Percentiles rank a stretch among this genome's conserved stretches.
Evolutionary conservation across 441 rosid species (phyloP).

Genomic region (Iberis amara): DNA sequence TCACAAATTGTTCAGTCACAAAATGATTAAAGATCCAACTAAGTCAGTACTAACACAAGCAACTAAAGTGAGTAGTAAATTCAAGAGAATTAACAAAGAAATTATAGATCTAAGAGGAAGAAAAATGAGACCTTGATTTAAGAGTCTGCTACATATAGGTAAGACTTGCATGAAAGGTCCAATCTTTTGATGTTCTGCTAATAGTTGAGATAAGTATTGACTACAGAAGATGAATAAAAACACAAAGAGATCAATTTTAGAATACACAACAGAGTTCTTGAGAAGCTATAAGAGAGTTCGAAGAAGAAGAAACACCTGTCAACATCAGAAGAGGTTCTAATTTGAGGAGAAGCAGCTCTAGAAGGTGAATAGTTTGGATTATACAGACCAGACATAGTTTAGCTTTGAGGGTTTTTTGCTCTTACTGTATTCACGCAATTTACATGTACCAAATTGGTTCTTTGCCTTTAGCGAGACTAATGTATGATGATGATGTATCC

Average conservation of each 20-base stretch:
- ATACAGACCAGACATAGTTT: conserved; percentile 85
- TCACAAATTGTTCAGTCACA: neutral
- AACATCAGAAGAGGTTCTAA: conserved; percentile 79
- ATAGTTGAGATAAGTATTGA: conserved; percentile 78
- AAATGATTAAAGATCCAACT: neutral
- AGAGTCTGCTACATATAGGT: conserved; percentile 80
- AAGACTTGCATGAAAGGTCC: conserved; percentile 92
- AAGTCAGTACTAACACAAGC: neutral
- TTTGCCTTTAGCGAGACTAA: conserved; percentile 17
- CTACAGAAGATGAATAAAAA: conserved; percentile 33
- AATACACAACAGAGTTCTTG: conserved; percentile 3
- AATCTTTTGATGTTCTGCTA: conserved; percentile 96
- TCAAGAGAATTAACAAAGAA: conserved; percentile 18
- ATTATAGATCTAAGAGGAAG: conserved; percentile 52
- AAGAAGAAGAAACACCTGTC: conserved; percentile 50
- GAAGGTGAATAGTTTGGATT: conserved; percentile 91
- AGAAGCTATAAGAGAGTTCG: no score
- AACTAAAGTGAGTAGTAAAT: neutral
- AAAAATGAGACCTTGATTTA: conserved; percentile 73
- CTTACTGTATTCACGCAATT: conserved; percentile 21
- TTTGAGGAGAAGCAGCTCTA: conserved; percentile 94
- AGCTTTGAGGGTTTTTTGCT: conserved; percentile 5
- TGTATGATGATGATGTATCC: neutral
- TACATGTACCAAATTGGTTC: conserved; percentile 17
- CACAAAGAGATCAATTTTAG: neutral